Percentiles rank a stretch among this genome's conserved stretches.
These are phyloP conservation scores for Leptographium wingfieldii DNA, from an alignment of 2,329 filamentous ascomycete genomes.

Conservation along the genomic window DNA sequence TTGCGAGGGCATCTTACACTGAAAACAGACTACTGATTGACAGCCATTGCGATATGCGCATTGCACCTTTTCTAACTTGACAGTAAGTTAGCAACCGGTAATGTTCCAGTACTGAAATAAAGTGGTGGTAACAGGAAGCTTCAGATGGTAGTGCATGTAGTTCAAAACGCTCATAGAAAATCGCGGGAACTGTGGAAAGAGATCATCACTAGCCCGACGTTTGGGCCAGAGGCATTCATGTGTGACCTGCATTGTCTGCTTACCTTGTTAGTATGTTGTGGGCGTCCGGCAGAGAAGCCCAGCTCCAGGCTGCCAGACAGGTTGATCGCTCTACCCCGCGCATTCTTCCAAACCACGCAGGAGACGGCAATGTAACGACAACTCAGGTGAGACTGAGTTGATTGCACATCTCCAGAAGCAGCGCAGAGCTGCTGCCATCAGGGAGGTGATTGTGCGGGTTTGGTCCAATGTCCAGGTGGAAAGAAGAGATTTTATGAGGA, in stretches of 20 bases:
- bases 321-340: too few relatives aligned
- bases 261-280: neutral
- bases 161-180: constrained; percentile 43
- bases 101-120: neutral
- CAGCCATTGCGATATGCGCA: neutral
- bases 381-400: too few relatives aligned
- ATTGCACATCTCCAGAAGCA: too few relatives aligned
- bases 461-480: too few relatives aligned
- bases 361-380: too few relatives aligned
- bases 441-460: too few relatives aligned
- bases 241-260: neutral
- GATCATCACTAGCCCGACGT: constrained; percentile 34
- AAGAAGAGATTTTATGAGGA: too few relatives aligned
- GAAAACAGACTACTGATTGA: neutral
- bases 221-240: neutral
- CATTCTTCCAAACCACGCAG: too few relatives aligned
- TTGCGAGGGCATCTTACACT: constrained; percentile 1
- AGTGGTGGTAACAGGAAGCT: constrained; percentile 19
- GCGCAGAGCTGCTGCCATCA: too few relatives aligned
- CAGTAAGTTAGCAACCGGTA: neutral
- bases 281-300: too few relatives aligned
- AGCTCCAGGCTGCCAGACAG: too few relatives aligned
- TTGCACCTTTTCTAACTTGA: neutral
- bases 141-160: constrained; percentile 69
- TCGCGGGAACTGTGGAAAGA: constrained; percentile 49